phyloP scores from a whole-genome alignment of 805 yeast genomes.

The Candida suzukii region DNA sequence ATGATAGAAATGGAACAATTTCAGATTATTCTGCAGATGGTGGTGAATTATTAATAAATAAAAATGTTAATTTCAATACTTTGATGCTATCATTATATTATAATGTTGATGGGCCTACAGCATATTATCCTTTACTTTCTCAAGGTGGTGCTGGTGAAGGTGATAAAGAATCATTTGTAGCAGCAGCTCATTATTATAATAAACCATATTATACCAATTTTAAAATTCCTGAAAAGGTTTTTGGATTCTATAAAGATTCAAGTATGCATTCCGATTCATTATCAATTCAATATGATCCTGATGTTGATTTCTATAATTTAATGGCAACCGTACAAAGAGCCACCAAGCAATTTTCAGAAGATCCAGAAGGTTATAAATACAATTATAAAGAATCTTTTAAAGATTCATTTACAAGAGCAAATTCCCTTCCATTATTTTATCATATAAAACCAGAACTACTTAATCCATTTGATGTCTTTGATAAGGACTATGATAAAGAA shows the following conservation, averaged over 20 bases:
- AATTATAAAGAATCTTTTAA: too few species aligned
- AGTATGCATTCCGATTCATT: constrained; percentile 20
- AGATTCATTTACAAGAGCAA: too few species aligned
- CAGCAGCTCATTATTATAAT: constrained; percentile 47
- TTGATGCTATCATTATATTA: constrained; percentile 57
- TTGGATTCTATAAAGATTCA: constrained; percentile 12
- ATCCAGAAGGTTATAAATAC: too few species aligned
- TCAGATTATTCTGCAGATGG: constrained; percentile 64
- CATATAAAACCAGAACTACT: too few species aligned
- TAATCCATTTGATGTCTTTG: neutral
- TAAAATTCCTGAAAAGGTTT: constrained; percentile 19
- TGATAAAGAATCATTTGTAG: constrained; percentile 67
- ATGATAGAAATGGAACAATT: constrained; percentile 56
- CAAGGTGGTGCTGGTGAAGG: constrained; percentile 68
- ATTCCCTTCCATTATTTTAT: too few species aligned
- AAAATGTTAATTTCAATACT: constrained; percentile 48
- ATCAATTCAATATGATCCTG: constrained; percentile 24
- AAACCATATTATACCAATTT: constrained; percentile 43
- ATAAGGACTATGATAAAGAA: neutral
- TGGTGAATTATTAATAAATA: constrained; percentile 56
- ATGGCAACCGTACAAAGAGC: constrained; percentile 4
- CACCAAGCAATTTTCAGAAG: constrained; percentile 1
- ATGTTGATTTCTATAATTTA: constrained; percentile 18
- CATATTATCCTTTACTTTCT: constrained; percentile 51
- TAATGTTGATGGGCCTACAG: constrained; percentile 54